Percentiles rank a stretch among this genome's conserved stretches.
Evolutionary conservation across 2,329 filamentous ascomycete species (phyloP).

Genomic region (Microdochium trichocladiopsis): DNA sequence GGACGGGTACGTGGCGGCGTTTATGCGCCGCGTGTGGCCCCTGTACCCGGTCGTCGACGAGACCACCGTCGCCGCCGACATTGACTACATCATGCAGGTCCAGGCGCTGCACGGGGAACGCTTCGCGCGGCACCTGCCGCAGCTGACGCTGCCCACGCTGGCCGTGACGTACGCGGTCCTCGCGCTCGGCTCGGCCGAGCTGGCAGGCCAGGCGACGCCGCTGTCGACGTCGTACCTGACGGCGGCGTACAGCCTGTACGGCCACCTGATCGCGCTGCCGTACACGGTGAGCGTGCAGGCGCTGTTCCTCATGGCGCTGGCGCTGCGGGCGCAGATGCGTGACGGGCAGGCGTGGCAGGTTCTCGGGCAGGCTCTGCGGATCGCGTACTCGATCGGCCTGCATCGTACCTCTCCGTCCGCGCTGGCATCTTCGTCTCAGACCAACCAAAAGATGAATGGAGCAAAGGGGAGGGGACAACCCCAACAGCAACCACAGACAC

Average conservation of each 20-base stretch:
- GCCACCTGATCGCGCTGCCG: slow-evolving; percentile 9
- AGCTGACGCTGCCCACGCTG: slow-evolving; percentile 4
- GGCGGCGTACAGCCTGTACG: slow-evolving; percentile 10
- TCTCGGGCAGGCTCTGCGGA: slow-evolving; percentile 13
- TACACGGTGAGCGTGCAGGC: slow-evolving; percentile 13
- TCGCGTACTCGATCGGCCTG: slow-evolving; percentile 16
- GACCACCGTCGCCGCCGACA: slow-evolving; percentile 5
- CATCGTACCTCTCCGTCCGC: slow-evolving; percentile 7
- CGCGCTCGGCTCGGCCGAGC: slow-evolving; percentile 11
- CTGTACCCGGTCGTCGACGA: slow-evolving; percentile 12
- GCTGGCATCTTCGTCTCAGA: background rate
- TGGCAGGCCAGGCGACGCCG: slow-evolving; percentile 4
- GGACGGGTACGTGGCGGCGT: slow-evolving; percentile 6
- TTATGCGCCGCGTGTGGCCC: slow-evolving; percentile 12
- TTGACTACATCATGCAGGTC: slow-evolving; percentile 2
- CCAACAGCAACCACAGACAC: too few species aligned
- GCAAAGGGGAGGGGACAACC: too few species aligned
- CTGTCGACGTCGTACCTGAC: slow-evolving; percentile 7
- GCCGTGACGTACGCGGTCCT: slow-evolving; percentile 9
- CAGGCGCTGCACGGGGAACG: slow-evolving; percentile 1
- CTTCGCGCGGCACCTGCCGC: background rate
- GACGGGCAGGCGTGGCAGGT: slow-evolving; percentile 18
- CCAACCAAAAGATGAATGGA: too few species aligned
- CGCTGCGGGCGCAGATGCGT: slow-evolving; percentile 8
- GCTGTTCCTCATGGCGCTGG: slow-evolving; percentile 9